Percentiles rank a stretch among this genome's conserved stretches.
These are phyloP conservation scores for Cladosporium oxysporum DNA, from an alignment of 2,329 filamentous ascomycete genomes.

Conservation along the genomic window DNA sequence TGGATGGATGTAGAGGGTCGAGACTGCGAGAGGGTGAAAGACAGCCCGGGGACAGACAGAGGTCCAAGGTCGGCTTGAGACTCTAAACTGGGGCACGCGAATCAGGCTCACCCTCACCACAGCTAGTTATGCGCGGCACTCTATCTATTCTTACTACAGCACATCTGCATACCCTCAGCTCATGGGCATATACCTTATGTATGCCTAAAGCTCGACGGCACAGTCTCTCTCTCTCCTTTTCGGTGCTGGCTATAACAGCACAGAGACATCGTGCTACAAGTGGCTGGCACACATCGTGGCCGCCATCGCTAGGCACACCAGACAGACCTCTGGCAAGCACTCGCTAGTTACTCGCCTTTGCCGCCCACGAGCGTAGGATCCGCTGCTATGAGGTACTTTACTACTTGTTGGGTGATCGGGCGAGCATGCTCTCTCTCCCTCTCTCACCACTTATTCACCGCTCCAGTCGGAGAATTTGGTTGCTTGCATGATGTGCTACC, in stretches of 20 bases:
- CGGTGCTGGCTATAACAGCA: neutral
- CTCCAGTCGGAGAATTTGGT: slow-evolving; percentile 21
- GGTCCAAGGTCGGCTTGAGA: slow-evolving; percentile 11
- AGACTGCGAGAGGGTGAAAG: slow-evolving; percentile 11
- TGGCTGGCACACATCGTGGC: slow-evolving; percentile 19
- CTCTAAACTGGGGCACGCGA: slow-evolving; percentile 1
- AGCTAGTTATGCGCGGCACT: neutral
- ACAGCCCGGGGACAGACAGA: neutral
- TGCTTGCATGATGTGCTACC: slow-evolving; percentile 15
- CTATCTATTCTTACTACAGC: neutral
- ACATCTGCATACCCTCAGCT: neutral
- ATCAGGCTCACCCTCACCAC: neutral
- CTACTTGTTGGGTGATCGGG: slow-evolving; percentile 1
- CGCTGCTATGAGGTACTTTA: neutral
- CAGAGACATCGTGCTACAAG: slow-evolving; percentile 9
- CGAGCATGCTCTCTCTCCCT: neutral
- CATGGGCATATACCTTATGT: neutral
- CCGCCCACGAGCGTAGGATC: slow-evolving; percentile 17
- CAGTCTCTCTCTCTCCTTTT: neutral
- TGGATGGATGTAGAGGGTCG: slow-evolving; percentile 3
- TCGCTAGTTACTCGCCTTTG: slow-evolving; percentile 4
- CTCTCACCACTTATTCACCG: slow-evolving; percentile 10
- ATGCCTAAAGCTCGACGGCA: neutral
- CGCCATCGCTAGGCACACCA: slow-evolving; percentile 13
- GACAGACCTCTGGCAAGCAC: neutral